phyloP scores from a whole-genome alignment of 192 early-diverging fungal species.

The Backusella tarrabulga region DNA sequence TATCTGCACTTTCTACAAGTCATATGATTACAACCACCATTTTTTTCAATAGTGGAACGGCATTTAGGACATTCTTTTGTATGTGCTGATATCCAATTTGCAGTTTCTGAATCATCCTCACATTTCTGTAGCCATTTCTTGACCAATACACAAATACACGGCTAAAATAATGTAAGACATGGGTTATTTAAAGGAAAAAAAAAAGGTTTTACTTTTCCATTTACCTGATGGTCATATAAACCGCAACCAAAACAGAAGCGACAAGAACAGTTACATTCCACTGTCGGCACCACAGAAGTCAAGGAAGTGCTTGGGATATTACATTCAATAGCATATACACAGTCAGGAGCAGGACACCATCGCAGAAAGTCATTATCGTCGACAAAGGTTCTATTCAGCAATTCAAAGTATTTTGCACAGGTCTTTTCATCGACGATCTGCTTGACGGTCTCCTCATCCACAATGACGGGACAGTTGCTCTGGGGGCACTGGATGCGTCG shows the following conservation, averaged over 20 bases:
- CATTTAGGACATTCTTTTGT: conserved; percentile 97
- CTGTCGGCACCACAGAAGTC: conserved; percentile 78
- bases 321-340: conserved; percentile 94
- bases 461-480: conserved; percentile 74
- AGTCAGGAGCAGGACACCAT: conserved; percentile 98
- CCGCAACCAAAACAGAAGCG: conserved; percentile 95
- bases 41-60: conserved; percentile 96
- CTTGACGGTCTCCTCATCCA: conserved; percentile 82
- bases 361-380: conserved; percentile 78
- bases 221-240: conserved; percentile 69
- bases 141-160: conserved; percentile 71
- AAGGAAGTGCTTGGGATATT: conserved; percentile 69
- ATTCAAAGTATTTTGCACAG: conserved; percentile 62
- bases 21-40: conserved; percentile 99
- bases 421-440: conserved; percentile 57
- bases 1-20: conserved; percentile 96
- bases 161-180: conserved; percentile 32
- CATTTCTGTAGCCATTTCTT: conserved; percentile 81
- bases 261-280: conserved; percentile 77
- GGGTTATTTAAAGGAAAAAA: not conserved
- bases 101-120: conserved; percentile 95
- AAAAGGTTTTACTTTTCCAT: not conserved
- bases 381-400: conserved; percentile 91
- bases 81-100: conserved; percentile 94
- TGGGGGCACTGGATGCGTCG: conserved; percentile 84